Conservation (phyloP, 1,139 yeast species). For the Kurtzmaniella quercitrusa region DNA sequence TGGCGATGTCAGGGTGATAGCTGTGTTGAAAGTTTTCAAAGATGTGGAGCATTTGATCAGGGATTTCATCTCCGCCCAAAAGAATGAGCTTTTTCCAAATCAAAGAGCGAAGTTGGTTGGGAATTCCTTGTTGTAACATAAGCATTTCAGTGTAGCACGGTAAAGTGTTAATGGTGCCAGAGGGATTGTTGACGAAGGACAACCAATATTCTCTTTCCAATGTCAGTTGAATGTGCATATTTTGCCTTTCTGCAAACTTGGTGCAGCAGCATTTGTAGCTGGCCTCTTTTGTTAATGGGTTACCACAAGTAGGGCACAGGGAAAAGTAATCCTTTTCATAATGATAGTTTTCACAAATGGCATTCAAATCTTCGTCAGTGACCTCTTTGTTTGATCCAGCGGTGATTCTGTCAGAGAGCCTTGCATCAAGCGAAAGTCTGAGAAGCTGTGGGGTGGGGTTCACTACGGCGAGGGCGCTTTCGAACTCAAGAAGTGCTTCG, state of each 20-base stretch:
- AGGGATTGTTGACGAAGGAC: constrained; percentile 41
- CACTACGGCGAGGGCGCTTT: constrained; percentile 32
- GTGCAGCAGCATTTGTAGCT: constrained; percentile 12
- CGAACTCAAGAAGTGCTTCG: constrained; percentile 39
- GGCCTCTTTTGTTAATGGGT: constrained; percentile 12
- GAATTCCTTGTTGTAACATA: constrained; percentile 39
- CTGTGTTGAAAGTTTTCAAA: constrained; percentile 43
- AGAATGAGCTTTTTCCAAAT: constrained; percentile 37
- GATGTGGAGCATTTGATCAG: constrained; percentile 31
- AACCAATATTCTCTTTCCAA: constrained; percentile 44
- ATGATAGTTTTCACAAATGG: constrained; percentile 20
- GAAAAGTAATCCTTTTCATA: constrained; percentile 32
- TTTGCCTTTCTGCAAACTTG: constrained; percentile 8
- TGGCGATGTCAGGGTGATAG: constrained; percentile 36
- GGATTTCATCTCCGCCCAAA: constrained; percentile 26
- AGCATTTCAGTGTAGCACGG: constrained; percentile 45
- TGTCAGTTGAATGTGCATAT: constrained; percentile 16
- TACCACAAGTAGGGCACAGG: constrained; percentile 29
- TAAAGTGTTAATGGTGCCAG: constrained; percentile 41
- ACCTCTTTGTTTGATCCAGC: constrained; percentile 8
- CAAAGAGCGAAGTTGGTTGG: constrained; percentile 31
- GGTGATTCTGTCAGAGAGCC: constrained; percentile 6
- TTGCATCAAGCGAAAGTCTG: constrained; percentile 5
- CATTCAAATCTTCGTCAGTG: constrained; percentile 13
- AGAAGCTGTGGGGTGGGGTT: constrained; percentile 7